Percentiles rank a stretch among this genome's conserved stretches.
phyloP scores from a whole-genome alignment of 2,329 filamentous ascomycete genomes.

The Exophiala viscosa region DNA sequence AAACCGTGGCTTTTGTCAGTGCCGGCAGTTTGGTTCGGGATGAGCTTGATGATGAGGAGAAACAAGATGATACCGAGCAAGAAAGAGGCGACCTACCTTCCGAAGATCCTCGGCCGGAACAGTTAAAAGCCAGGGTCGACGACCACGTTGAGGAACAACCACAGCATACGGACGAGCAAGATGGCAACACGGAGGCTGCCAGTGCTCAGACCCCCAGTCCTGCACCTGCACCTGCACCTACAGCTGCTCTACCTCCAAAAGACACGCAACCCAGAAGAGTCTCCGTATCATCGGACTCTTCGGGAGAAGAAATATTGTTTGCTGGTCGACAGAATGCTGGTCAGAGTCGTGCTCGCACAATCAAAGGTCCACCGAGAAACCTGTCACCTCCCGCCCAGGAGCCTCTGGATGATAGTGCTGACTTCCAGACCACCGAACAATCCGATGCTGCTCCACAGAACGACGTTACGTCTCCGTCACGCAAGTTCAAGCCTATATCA shows the following conservation, averaged over 20 bases:
- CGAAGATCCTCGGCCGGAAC: not conserved
- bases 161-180: too few species aligned
- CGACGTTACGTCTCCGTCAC: not conserved
- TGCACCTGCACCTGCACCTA: not conserved
- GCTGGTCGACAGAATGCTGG: slow-evolving; percentile 15
- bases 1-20: slow-evolving; percentile 58
- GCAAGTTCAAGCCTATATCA: slow-evolving; percentile 6
- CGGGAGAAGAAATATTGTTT: slow-evolving; percentile 27
- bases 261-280: slow-evolving; percentile 5
- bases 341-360: not conserved
- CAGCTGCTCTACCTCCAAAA: not conserved
- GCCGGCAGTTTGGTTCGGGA: slow-evolving; percentile 49
- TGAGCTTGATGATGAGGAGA: slow-evolving; percentile 14
- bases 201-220: not conserved
- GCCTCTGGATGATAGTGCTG: not conserved
- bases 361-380: not conserved
- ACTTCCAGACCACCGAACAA: not conserved
- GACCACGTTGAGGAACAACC: too few species aligned
- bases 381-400: not conserved
- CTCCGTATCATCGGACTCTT: slow-evolving; percentile 21
- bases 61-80: slow-evolving; percentile 3
- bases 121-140: not conserved
- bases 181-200: not conserved
- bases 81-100: not conserved
- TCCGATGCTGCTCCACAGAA: not conserved